Conservation (phyloP, 768 basidiomycete genomes). For the Podaxis rugospora region DNA sequence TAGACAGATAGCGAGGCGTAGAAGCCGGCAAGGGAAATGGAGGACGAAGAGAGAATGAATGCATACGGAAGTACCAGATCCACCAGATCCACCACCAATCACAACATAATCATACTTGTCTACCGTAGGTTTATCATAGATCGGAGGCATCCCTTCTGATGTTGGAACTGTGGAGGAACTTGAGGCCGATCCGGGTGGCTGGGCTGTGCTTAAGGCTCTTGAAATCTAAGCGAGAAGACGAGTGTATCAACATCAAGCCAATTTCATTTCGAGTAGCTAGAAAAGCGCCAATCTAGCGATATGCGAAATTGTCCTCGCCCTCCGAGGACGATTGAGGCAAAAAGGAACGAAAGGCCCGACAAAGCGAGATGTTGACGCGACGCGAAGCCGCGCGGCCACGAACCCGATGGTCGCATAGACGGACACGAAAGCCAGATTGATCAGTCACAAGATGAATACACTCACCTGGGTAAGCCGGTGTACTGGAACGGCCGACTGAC, state of each 20-base stretch:
- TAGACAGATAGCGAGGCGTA: neutral
- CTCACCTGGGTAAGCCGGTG: slow-evolving; percentile 20
- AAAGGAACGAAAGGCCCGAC: neutral
- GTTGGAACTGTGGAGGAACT: slow-evolving; percentile 21
- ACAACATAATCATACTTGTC: slow-evolving; percentile 82
- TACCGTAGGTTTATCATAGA: slow-evolving; percentile 52
- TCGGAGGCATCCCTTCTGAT: slow-evolving; percentile 62
- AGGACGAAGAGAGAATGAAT: neutral
- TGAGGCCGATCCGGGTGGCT: neutral
- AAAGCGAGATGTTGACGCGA: neutral
- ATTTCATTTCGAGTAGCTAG: neutral
- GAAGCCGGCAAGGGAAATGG: neutral
- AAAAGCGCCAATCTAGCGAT: neutral
- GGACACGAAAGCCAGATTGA: neutral
- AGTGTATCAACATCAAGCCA: neutral
- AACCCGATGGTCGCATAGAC: neutral
- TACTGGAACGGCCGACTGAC: neutral
- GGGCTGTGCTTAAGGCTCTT: slow-evolving; percentile 7
- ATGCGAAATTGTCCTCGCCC: neutral
- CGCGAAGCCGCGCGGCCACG: neutral
- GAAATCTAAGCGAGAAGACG: slow-evolving; percentile 13
- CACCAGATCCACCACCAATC: slow-evolving; percentile 93
- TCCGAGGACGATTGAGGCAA: slow-evolving; percentile 2
- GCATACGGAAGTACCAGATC: slow-evolving; percentile 80
- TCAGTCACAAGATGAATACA: neutral